phyloP scores from a whole-genome alignment of 2,329 filamentous ascomycete species.

The Cladophialophora yegresii region DNA sequence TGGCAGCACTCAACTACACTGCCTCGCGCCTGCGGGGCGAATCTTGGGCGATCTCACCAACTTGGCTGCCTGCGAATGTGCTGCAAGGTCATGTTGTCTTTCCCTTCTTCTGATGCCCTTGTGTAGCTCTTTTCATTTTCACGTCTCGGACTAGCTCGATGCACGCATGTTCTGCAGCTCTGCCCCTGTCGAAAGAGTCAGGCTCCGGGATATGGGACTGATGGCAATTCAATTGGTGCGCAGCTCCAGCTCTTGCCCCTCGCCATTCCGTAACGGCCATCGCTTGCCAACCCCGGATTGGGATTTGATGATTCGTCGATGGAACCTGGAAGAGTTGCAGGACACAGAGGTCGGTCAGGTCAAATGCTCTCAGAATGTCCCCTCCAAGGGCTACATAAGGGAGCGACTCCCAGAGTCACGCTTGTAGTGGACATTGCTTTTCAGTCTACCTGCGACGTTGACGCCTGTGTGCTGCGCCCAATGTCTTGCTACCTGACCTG shows the following conservation, averaged over 20 bases:
- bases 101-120: not conserved
- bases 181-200: not conserved
- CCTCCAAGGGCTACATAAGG: not conserved
- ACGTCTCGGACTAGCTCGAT: not conserved
- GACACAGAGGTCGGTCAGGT: not conserved
- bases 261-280: not conserved
- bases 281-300: not conserved
- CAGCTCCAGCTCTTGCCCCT: constrained; percentile 7
- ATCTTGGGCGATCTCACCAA: too few species aligned
- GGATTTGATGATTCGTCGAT: constrained; percentile 1
- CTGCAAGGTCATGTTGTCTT: not conserved
- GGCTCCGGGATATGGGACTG: not conserved
- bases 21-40: not conserved
- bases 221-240: constrained; percentile 20
- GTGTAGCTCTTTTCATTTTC: not conserved
- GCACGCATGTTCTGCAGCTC: not conserved
- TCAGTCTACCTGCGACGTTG: not conserved
- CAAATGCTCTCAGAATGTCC: not conserved
- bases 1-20: too few species aligned
- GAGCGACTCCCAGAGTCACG: not conserved
- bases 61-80: not conserved
- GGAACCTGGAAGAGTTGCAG: not conserved
- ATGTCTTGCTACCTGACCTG: not conserved
- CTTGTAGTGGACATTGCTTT: not conserved
- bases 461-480: not conserved